Base-by-base conservation (phyloP, 148 eudicot genomes). In the Mesembryanthemum crystallinum region DNA sequence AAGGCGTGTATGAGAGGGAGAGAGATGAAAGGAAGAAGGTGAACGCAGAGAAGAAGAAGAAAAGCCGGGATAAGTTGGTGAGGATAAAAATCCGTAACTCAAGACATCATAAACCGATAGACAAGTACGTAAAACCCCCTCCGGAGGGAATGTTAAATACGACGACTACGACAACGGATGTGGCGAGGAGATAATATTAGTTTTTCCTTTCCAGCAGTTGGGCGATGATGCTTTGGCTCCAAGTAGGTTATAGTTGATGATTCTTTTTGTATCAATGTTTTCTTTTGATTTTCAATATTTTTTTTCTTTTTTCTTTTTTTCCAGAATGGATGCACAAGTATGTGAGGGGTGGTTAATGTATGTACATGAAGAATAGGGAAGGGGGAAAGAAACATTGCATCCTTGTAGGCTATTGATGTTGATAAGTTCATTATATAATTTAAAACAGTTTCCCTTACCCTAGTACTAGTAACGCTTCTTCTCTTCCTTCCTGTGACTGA, bases 1-100 rank as follows among this genome's bases (percentile, higher is more conserved):
- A 85, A 73, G 98, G 97, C n/a, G 74, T 85, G 24, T 87, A 82
- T 24, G 97, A 88, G 49, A 92, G 77, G 65, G 98, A 92, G 77
- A 87, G 88, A 74, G 85, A 68, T 30, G 78, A 68, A 59, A 87
- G 79, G 73, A 86, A 72, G 60, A 83, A 71, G 57, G 87, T 84
- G 35, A 86, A 65, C 24, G 96, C 89, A 47, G 88, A 77, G 80
- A 89, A 57, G 75, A 88, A 74, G 76, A 84, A 83, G 73, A 82
- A 81, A 52, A 89, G 83, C 13, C 86, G 81, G 77, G 96, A 88
- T 5, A 95, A 88, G 68, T 62, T 87, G 3, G 73, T 69, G n/a
- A 85, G 98, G 78, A 92, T 94, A 60, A 87, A 28, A 68, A 80
- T 28, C 35, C 79, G 88, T 28, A 82, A 80, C 51, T 84, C 62